phyloP scores from a whole-genome alignment of 2,329 filamentous ascomycete species.

The Periconia sp. region DNA sequence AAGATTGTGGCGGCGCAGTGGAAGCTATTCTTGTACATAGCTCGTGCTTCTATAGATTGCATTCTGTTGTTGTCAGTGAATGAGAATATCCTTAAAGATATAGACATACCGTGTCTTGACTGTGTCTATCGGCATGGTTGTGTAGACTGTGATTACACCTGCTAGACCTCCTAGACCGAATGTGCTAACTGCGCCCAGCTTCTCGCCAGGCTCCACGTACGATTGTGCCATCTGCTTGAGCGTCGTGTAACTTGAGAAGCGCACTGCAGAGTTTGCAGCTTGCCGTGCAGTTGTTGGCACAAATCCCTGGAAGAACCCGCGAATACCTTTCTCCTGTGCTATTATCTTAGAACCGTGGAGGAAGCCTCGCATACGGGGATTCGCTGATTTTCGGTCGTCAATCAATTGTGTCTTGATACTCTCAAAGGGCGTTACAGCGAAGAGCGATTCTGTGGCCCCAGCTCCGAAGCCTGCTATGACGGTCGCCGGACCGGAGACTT shows the following conservation, averaged over 20 bases:
- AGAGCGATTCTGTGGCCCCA: constrained; percentile 88
- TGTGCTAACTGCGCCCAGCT: constrained; percentile 84
- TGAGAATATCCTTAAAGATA: background rate
- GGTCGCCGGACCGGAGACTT: constrained; percentile 86
- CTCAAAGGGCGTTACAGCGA: constrained; percentile 96
- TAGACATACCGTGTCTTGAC: constrained; percentile 76
- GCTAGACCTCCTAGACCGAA: constrained; percentile 91
- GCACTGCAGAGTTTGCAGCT: constrained; percentile 89
- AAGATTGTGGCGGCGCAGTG: constrained; percentile 83
- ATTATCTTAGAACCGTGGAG: constrained; percentile 89
- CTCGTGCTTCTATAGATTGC: constrained; percentile 89
- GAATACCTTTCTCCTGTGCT: constrained; percentile 81
- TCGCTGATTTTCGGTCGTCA: constrained; percentile 86
- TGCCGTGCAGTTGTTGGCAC: constrained; percentile 93
- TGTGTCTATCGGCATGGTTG: constrained; percentile 79
- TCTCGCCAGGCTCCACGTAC: constrained; percentile 93
- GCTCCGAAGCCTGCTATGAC: constrained; percentile 94
- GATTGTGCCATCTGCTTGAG: constrained; percentile 90
- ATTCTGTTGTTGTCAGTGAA: constrained; percentile 61
- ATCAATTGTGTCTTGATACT: constrained; percentile 99
- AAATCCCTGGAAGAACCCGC: constrained; percentile 97
- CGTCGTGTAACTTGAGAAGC: constrained; percentile 90
- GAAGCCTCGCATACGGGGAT: constrained; percentile 89
- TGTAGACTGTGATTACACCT: constrained; percentile 85
- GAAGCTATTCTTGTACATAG: constrained; percentile 84